Evolutionary conservation across 1,284 basidiomycete genomes (phyloP).

Genomic region (Neonothopanus nambi): DNA sequence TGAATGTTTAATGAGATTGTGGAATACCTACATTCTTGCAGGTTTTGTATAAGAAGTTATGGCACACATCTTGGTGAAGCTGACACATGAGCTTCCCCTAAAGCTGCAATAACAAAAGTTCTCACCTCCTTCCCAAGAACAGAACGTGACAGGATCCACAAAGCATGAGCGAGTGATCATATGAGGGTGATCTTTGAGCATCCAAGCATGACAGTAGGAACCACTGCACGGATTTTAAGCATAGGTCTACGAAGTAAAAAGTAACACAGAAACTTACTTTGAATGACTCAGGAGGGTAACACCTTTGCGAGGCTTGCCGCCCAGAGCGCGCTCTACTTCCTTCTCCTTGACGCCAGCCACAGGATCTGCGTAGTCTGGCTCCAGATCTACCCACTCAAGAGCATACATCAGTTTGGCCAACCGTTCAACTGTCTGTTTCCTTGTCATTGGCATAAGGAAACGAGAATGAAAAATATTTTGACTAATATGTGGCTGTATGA

Average conservation of each 20-base stretch:
- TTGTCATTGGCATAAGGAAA: conserved; percentile 70
- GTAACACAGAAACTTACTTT: conserved; percentile 54
- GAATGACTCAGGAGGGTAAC: conserved; percentile 86
- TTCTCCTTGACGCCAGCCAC: conserved; percentile 19
- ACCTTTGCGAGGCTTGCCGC: conserved; percentile 39
- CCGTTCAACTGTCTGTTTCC: conserved; percentile 58
- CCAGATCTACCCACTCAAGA: conserved; percentile 62
- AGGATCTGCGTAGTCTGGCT: conserved; percentile 19
- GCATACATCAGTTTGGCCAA: conserved; percentile 60
- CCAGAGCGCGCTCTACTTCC: conserved; percentile 19
- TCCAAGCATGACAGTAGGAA: conserved; percentile 79
- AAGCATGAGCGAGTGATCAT: conserved; percentile 79
- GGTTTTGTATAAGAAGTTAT: conserved; percentile 81
- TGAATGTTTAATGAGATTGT: conserved; percentile 3
- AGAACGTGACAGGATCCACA: conserved; percentile 87
- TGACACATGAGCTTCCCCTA: conserved; percentile 5
- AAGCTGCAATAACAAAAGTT: conserved; percentile 8
- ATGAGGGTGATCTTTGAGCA: conserved; percentile 76
- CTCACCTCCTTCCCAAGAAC: conserved; percentile 86
- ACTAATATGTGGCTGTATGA: conserved; percentile 82
- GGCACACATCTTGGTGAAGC: conserved; percentile 68
- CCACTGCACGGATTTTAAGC: conserved; percentile 44
- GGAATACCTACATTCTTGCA: conserved; percentile 51
- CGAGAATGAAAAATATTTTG: conserved; percentile 79
- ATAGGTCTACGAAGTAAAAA: not conserved